A percentile compares a stretch with the other conserved stretches of the same genome.
Conservation (phyloP, 2,329 filamentous ascomycete genomes). For the Verticillium dahliae region DNA sequence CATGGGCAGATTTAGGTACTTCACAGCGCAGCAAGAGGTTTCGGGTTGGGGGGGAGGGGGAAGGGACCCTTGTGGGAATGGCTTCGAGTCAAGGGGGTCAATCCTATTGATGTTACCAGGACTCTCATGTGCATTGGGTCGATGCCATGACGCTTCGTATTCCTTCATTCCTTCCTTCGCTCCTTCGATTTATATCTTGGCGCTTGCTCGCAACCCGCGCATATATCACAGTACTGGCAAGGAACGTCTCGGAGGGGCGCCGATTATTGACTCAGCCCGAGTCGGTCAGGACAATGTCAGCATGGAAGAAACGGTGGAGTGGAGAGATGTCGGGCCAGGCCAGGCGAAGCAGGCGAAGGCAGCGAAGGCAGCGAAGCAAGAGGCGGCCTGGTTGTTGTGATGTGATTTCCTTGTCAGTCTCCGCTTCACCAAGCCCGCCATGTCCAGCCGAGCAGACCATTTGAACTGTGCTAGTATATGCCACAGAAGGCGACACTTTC, state of each 20-base stretch:
- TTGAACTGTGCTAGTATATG: neutral
- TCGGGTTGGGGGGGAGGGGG: neutral
- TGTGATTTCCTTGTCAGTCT: neutral
- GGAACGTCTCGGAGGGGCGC: too few species aligned
- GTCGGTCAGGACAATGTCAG: too few species aligned
- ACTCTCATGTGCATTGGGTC: too few species aligned
- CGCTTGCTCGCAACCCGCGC: too few species aligned
- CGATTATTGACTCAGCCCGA: too few species aligned
- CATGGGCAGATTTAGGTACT: too few species aligned
- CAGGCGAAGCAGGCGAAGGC: too few species aligned
- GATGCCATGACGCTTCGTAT: neutral
- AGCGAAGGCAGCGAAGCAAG: too few species aligned
- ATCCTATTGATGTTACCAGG: neutral
- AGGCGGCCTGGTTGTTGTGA: too few species aligned
- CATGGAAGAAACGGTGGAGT: too few species aligned
- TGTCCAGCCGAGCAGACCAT: neutral
- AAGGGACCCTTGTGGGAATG: neutral
- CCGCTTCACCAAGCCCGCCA: neutral
- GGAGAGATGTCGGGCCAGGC: too few species aligned
- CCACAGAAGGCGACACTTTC: too few species aligned
- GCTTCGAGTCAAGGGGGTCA: neutral
- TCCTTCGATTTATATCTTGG: neutral
- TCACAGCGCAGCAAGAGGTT: neutral
- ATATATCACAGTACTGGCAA: neutral
- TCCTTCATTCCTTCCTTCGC: neutral